Base-by-base conservation (phyloP, 306 rosid genomes). In the Cucurbita pepo region DNA sequence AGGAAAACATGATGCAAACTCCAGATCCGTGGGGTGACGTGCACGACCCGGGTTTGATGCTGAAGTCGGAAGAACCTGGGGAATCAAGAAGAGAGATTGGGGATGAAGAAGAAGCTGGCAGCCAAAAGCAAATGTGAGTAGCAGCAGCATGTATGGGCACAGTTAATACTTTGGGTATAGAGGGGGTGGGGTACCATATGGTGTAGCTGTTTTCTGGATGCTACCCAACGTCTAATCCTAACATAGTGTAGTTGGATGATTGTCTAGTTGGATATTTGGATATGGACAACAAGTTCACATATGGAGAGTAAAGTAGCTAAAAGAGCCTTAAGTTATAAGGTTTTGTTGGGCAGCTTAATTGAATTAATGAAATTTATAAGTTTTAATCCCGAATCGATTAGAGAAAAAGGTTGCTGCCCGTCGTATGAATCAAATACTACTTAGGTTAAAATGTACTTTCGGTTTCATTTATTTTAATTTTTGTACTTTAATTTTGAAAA, bases 1-100 rank as follows among this genome's bases (percentile, higher is more conserved):
- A 88, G 96, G 84, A 82, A 75, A 80, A 72, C 71, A 59, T 54
- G 54, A 70, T 65, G 44, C 88, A 83, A 85, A 84, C 81, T 63
- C 85, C 73, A 77, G 77, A 59, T 56, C 53, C 78, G 37, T 72
- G 37, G 79, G 80, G 66, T 62, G 84, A 79, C 65, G 82, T 79
- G 77, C 62, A 63, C 52, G 80, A 72, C 43, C 47, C 44, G 19
- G 74, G 52, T 71, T 67, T 84, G 63, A 83, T 70, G 51, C 74
- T 37, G 63, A 79, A 79, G 81, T 66, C 73, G 67, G 86, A 76
- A n/a, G 87, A 73, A 45, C 52, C 37, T 19, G 86, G 34, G 34
- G 34, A 43, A 75, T 37, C 70, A 61, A 76, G 75, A 76, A 75
- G 74, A 5, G 81, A 70, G 72, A 66, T 72, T 67, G 76, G 64